These are phyloP conservation scores for Urochloa ruziziensis DNA, from an alignment of 176 grass and related monocot genomes.

Conservation along the genomic window DNA sequence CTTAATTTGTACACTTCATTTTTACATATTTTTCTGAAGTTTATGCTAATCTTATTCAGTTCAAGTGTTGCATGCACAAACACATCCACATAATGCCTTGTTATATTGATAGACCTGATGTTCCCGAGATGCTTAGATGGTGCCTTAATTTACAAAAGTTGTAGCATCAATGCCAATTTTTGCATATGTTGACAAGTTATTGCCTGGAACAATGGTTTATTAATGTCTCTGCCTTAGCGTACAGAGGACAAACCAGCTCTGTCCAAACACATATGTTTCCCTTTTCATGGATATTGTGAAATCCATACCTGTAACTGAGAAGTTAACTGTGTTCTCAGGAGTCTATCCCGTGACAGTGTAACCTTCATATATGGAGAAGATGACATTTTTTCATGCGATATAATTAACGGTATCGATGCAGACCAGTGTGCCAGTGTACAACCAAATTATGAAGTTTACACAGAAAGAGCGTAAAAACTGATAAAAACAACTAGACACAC, in stretches of 20 bases:
- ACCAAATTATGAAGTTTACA: constrained; percentile 2
- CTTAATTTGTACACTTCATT: neutral
- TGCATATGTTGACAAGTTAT: neutral
- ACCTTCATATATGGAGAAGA: neutral
- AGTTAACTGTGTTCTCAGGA: constrained; percentile 9
- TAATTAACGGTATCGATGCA: neutral
- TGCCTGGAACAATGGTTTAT: neutral
- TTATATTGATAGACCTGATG: neutral
- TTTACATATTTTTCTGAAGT: neutral
- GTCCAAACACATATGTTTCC: neutral
- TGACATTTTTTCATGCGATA: neutral
- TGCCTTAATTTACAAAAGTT: neutral
- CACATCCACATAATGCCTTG: neutral
- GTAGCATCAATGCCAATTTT: neutral
- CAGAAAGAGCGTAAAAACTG: neutral
- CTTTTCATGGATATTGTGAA: neutral
- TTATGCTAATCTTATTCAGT: constrained; percentile 23
- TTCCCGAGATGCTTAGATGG: neutral
- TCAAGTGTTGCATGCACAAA: neutral
- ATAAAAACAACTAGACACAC: neutral
- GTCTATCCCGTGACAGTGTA: neutral
- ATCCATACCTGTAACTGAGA: neutral
- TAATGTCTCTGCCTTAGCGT: neutral
- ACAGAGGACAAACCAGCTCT: neutral
- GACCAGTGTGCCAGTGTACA: neutral